Conservation (phyloP, 2,329 filamentous ascomycete species). For the Fusarium tricinctum region DNA sequence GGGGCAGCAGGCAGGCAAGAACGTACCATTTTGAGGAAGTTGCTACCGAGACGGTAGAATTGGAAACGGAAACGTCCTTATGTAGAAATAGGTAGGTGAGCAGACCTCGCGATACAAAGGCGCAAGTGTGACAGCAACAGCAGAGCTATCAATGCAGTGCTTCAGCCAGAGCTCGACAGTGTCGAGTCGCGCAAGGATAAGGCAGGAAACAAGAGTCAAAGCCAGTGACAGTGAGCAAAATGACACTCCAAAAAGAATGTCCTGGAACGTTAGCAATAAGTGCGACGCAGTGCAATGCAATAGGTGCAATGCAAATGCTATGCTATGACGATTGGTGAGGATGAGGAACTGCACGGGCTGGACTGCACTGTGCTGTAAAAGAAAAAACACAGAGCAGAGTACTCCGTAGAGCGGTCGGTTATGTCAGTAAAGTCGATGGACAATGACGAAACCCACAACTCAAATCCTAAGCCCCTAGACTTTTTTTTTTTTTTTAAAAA, state of each 20-base stretch:
- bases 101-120: constrained; percentile 32
- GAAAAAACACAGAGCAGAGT: constrained; percentile 34
- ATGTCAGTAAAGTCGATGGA: constrained; percentile 45
- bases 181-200: constrained; percentile 30
- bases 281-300: constrained; percentile 23
- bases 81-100: constrained; percentile 12
- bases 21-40: constrained; percentile 46
- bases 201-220: constrained; percentile 14
- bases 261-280: constrained; percentile 31
- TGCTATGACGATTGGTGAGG: constrained; percentile 36
- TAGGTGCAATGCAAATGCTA: constrained; percentile 13
- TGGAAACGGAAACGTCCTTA: constrained; percentile 17
- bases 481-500: constrained; percentile 22
- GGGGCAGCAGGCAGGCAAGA: constrained; percentile 11
- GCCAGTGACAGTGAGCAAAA: constrained; percentile 19
- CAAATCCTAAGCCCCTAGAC: constrained; percentile 32
- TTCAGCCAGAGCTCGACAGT: constrained; percentile 36
- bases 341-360: constrained; percentile 29
- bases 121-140: constrained; percentile 24
- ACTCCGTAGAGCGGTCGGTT: constrained; percentile 41
- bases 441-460: constrained; percentile 42
- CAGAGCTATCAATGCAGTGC: constrained; percentile 25
- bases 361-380: constrained; percentile 26
- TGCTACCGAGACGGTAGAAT: constrained; percentile 31
- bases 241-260: constrained; percentile 35